phyloP scores from a whole-genome alignment of 495 filamentous ascomycete genomes.

The Poronia punctata region DNA sequence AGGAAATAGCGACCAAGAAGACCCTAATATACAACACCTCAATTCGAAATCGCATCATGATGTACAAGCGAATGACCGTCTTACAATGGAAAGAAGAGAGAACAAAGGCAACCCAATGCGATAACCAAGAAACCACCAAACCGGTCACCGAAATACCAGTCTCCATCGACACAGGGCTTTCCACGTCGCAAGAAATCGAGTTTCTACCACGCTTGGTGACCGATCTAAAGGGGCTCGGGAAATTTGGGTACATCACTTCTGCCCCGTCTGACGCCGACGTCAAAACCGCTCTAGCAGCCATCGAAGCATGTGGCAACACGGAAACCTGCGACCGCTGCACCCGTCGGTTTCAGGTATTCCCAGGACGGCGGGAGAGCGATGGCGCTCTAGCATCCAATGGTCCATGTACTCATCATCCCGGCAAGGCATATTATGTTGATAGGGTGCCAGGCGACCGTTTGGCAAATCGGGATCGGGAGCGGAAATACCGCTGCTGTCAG shows the following conservation, averaged over 20 bases:
- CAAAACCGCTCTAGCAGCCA: conserved; percentile 51
- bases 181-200: conserved; percentile 56
- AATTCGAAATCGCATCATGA: conserved; percentile 70
- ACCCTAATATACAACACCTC: conserved; percentile 68
- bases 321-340: conserved; percentile 85
- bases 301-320: conserved; percentile 61
- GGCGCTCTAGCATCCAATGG: conserved; percentile 73
- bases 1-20: conserved; percentile 61
- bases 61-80: conserved; percentile 62
- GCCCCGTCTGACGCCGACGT: conserved; percentile 49
- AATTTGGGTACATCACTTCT: conserved; percentile 67
- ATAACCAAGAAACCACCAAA: conserved; percentile 14
- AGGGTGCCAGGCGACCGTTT: conserved; percentile 31
- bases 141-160: conserved; percentile 27
- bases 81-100: conserved; percentile 58
- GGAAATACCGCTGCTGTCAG: conserved; percentile 69
- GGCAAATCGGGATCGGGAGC: conserved; percentile 46
- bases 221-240: conserved; percentile 49
- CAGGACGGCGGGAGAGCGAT: conserved; percentile 72
- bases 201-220: conserved; percentile 55
- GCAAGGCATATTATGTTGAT: conserved; percentile 50
- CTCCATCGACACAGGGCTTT: conserved; percentile 60
- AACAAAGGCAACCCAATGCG: conserved; percentile 11
- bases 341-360: conserved; percentile 85
- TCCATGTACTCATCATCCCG: conserved; percentile 69